Conservation (phyloP, 2,329 filamentous ascomycete genomes). For the Alternaria panax region DNA sequence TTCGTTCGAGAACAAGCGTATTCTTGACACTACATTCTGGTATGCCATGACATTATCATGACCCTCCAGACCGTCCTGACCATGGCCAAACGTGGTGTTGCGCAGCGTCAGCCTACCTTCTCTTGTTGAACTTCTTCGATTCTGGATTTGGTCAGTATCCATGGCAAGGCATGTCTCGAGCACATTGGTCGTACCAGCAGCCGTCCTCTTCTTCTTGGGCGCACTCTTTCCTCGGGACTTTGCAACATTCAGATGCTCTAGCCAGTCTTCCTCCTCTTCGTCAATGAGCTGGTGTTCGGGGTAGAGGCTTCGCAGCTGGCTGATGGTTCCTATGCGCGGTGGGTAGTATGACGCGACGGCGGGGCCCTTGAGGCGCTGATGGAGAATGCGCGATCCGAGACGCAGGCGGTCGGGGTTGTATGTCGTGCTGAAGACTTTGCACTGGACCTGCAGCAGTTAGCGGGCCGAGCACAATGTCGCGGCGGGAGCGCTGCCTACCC, state of each 20-base stretch:
- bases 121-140: slow-evolving; percentile 58
- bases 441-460: slow-evolving; percentile 72
- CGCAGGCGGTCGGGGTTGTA: slow-evolving; percentile 86
- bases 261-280: slow-evolving; percentile 78
- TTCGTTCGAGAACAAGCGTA: too few relatives aligned
- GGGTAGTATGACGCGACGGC: slow-evolving; percentile 89
- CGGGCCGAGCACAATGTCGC: neutral
- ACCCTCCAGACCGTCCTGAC: neutral
- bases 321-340: slow-evolving; percentile 72
- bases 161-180: neutral
- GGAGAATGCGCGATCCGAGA: slow-evolving; percentile 89
- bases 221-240: slow-evolving; percentile 77
- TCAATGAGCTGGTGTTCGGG: slow-evolving; percentile 74
- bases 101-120: slow-evolving; percentile 40
- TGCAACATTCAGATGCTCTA: slow-evolving; percentile 68
- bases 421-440: slow-evolving; percentile 86
- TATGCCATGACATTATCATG: neutral
- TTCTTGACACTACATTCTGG: too few relatives aligned
- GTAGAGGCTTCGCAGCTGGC: slow-evolving; percentile 76
- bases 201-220: slow-evolving; percentile 85
- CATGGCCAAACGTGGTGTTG: neutral
- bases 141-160: slow-evolving; percentile 37
- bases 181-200: slow-evolving; percentile 51
- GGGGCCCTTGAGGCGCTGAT: slow-evolving; percentile 86
- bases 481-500: slow-evolving; percentile 61